Evolutionary conservation across 768 basidiomycete genomes (phyloP).

Genomic region (Tulasnella calospora): DNA sequence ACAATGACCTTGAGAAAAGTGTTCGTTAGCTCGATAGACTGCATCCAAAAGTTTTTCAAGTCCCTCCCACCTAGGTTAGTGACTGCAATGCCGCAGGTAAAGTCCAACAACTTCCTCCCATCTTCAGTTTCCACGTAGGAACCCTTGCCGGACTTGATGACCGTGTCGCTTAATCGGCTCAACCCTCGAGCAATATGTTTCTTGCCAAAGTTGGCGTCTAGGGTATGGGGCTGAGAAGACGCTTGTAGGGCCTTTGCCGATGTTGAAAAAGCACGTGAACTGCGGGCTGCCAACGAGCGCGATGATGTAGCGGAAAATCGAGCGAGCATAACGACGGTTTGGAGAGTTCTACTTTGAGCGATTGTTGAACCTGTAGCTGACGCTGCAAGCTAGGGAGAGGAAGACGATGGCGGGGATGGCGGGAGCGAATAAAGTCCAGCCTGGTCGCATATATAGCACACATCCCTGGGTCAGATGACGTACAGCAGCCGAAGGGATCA

Average conservation of each 20-base stretch:
- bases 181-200: slow-evolving; percentile 38
- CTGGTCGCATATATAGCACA: not conserved
- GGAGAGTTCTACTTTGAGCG: not conserved
- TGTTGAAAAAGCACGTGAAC: not conserved
- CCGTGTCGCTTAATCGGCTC: slow-evolving; percentile 33
- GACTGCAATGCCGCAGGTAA: slow-evolving; percentile 84
- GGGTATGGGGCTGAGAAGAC: not conserved
- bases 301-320: not conserved
- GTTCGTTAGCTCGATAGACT: not conserved
- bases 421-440: not conserved
- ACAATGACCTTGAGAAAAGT: slow-evolving; percentile 60
- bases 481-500: not conserved
- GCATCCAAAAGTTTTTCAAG: not conserved
- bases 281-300: not conserved
- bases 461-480: not conserved
- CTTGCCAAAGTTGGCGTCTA: slow-evolving; percentile 34
- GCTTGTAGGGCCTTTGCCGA: not conserved
- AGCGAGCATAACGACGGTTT: not conserved
- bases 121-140: slow-evolving; percentile 69
- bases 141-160: slow-evolving; percentile 44
- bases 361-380: not conserved
- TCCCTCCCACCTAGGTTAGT: slow-evolving; percentile 61
- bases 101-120: slow-evolving; percentile 72
- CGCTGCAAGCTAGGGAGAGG: not conserved
- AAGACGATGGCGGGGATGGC: not conserved